Percentiles rank a stretch among this genome's conserved stretches.
These are phyloP conservation scores for Phytopythium litorale DNA, from an alignment of 352 stramenopile genomes.

Conservation along the genomic window DNA sequence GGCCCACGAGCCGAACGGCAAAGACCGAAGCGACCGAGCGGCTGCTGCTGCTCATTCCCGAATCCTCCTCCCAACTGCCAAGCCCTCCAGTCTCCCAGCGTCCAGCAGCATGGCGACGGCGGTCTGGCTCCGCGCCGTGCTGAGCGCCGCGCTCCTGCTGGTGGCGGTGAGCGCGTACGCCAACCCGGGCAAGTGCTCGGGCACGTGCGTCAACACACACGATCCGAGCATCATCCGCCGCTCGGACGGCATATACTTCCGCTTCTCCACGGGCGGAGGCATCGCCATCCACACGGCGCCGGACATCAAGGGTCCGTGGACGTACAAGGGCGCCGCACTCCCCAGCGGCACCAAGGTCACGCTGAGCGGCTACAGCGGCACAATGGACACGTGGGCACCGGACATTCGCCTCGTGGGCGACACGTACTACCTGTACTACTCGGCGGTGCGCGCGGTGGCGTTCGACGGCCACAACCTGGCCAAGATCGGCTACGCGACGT, in stretches of 20 bases:
- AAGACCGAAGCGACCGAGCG: not conserved
- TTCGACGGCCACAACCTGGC: constrained; percentile 26
- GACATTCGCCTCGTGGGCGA: constrained; percentile 33
- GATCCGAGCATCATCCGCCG: constrained; percentile 16
- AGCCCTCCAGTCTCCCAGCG: not conserved
- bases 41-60: not conserved
- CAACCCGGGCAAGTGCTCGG: not conserved
- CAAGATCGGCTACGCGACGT: constrained; percentile 30
- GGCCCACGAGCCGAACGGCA: not conserved
- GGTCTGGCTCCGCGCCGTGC: not conserved
- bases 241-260: constrained; percentile 25
- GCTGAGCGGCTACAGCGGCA: constrained; percentile 8
- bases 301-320: constrained; percentile 18
- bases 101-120: not conserved
- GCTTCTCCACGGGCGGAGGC: constrained; percentile 22
- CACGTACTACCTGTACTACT: constrained; percentile 57
- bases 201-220: constrained; percentile 12
- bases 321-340: constrained; percentile 18
- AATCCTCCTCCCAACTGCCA: not conserved
- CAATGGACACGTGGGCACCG: constrained; percentile 17
- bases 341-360: constrained; percentile 19
- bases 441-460: constrained; percentile 32
- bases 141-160: not conserved
- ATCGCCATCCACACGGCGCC: constrained; percentile 25
- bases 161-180: not conserved